Evolutionary conservation across 305 asterid species (phyloP).

Genomic region (Fraxinus dipetala): DNA sequence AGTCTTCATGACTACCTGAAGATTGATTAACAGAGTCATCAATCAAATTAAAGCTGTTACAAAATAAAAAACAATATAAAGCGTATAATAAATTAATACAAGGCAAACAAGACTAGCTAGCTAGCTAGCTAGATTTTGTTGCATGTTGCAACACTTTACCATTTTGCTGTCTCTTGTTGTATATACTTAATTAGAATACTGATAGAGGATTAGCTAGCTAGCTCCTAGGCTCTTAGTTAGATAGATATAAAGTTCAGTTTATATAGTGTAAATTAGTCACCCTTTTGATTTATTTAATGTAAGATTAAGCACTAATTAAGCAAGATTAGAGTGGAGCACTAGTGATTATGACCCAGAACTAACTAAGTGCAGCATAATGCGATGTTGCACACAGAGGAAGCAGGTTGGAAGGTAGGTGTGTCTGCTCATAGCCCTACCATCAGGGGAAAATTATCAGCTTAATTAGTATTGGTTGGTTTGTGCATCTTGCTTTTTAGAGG

Average conservation of each 20-base stretch:
- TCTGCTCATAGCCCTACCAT: background rate
- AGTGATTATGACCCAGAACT: background rate
- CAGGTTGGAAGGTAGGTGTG: background rate
- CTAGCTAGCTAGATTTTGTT: background rate
- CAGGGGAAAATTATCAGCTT: background rate
- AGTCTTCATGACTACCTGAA: background rate
- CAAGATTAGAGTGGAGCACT: conserved; percentile 5
- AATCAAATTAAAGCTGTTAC: background rate
- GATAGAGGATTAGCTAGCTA: background rate
- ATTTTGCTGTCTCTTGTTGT: background rate
- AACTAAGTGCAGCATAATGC: background rate
- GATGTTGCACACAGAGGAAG: background rate
- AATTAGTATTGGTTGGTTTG: background rate
- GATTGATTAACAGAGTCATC: background rate
- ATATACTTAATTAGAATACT: background rate
- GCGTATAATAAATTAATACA: background rate
- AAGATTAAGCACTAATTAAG: conserved; percentile 5
- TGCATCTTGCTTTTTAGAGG: background rate
- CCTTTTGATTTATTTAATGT: background rate
- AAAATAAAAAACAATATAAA: background rate
- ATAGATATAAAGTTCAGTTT: background rate
- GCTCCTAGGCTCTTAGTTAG: background rate
- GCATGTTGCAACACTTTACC: background rate
- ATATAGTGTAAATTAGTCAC: background rate
- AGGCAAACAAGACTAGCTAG: background rate